A percentile compares a stretch with the other conserved stretches of the same genome.
phyloP scores from a whole-genome alignment of 257 asterid species.

The Cruciata laevipes region DNA sequence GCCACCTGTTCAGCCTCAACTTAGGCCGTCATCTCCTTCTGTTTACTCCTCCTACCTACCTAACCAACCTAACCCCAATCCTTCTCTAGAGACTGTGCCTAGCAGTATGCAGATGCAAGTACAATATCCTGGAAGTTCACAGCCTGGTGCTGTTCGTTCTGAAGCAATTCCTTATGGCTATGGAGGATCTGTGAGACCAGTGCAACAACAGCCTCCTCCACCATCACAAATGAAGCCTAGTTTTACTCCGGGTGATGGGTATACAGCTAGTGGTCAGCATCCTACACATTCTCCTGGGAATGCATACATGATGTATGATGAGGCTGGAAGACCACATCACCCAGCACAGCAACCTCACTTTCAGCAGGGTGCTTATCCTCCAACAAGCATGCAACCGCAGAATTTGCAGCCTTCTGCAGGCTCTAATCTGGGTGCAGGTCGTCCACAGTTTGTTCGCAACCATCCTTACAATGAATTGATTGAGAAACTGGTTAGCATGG shows the following conservation, averaged over 20 bases:
- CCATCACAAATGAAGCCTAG: conserved; percentile 51
- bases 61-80: conserved; percentile 51
- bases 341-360: conserved; percentile 56
- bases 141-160: conserved; percentile 37
- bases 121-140: conserved; percentile 45
- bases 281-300: conserved; percentile 57
- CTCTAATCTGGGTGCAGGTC: conserved; percentile 33
- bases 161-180: conserved; percentile 57
- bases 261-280: conserved; percentile 50
- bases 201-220: conserved; percentile 49
- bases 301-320: conserved; percentile 57
- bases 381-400: conserved; percentile 44
- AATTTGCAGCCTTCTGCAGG: conserved; percentile 44
- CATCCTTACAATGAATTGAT: conserved; percentile 72
- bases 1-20: conserved; percentile 53
- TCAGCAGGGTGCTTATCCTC: conserved; percentile 64
- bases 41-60: conserved; percentile 53
- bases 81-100: conserved; percentile 49
- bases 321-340: conserved; percentile 61
- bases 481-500: conserved; percentile 85
- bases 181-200: conserved; percentile 49
- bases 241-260: conserved; percentile 59
- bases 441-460: conserved; percentile 49
- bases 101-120: conserved; percentile 65
- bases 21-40: conserved; percentile 53